These are phyloP conservation scores for Sporothrix sp. DNA, from an alignment of 2,329 filamentous ascomycete genomes.

Conservation along the genomic window DNA sequence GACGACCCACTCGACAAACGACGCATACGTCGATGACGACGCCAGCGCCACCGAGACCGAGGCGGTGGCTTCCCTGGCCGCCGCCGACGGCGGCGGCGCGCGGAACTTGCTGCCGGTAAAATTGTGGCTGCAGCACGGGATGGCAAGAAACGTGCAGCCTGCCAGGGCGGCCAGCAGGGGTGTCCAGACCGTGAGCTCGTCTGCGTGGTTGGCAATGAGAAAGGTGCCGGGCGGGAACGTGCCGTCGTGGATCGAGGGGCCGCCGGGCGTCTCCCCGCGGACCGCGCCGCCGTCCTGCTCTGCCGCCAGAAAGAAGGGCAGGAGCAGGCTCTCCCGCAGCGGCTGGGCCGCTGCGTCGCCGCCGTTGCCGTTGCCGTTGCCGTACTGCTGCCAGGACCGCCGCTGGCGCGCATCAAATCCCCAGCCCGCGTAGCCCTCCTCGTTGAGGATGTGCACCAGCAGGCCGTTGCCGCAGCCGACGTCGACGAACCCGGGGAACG, in stretches of 20 bases:
- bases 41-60: slow-evolving; percentile 35
- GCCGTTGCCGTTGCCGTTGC: slow-evolving; percentile 10
- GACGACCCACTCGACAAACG: slow-evolving; percentile 69
- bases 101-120: slow-evolving; percentile 68
- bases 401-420: slow-evolving; percentile 84
- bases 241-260: slow-evolving; percentile 42
- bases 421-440: slow-evolving; percentile 75
- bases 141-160: slow-evolving; percentile 74
- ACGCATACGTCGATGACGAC: slow-evolving; percentile 65
- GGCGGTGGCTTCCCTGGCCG: slow-evolving; percentile 41
- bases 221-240: slow-evolving; percentile 67
- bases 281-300: background rate
- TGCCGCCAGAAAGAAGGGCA: slow-evolving; percentile 12
- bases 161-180: slow-evolving; percentile 74
- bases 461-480: slow-evolving; percentile 94
- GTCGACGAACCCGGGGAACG: slow-evolving; percentile 85
- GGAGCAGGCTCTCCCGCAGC: slow-evolving; percentile 35
- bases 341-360: background rate
- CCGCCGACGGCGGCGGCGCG: slow-evolving; percentile 44
- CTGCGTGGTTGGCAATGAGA: slow-evolving; percentile 93
- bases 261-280: slow-evolving; percentile 10
- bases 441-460: slow-evolving; percentile 69
- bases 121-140: slow-evolving; percentile 90
- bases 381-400: slow-evolving; percentile 76
- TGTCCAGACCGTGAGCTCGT: slow-evolving; percentile 94